Base-by-base conservation (phyloP, 805 yeast species). In the Komagataella phaffii region DNA sequence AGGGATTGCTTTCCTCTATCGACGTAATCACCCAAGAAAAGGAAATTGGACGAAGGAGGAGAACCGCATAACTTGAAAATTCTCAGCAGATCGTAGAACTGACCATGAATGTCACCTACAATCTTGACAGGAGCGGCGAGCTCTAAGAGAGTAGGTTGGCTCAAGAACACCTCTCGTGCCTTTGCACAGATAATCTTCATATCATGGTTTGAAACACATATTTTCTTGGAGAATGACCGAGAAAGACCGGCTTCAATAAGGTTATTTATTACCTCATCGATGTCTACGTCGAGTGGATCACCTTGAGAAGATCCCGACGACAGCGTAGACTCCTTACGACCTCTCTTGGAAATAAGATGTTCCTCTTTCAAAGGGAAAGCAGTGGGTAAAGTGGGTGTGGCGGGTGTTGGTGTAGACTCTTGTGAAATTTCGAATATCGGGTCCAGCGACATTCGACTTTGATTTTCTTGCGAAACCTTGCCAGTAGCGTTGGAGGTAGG, bases 61-160 rank as follows among this genome's bases (percentile, higher is more conserved):
- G 73, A 77, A 0, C 83, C 83, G 61, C 81, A 76, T n/a, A 72
- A 64, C 58, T 76, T 75, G 62, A 78, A 77, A 44, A 78, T 76
- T 51, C 83, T 62, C 45, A 77, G 61, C 55, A 78, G 68, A 61
- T 78, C 83, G 56, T 68, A 65, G 57, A 73, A 78, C 57, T 78
- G 83, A 3, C 83, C 95, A 65, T 86, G 93, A 52, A 86, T 83
- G 66, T 88, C 89, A 46, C 93, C 93, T 6, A 85, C 91, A 53
- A 86, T 78, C 63, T 86, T 86, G 3, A 85, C 91, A 0, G 93
- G 90, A 0, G 93, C 84, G 1, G 85, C 80, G 54, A 83, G 66
- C 56, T 80, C 79, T 54, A 83, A 68, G 50, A 83, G 62, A 40
- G 82, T 74, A 7, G 90, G 89, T 58, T 83, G 90, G 7, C 67